Base-by-base conservation (phyloP, 768 basidiomycete genomes). In the Naganishia vishniacii region DNA sequence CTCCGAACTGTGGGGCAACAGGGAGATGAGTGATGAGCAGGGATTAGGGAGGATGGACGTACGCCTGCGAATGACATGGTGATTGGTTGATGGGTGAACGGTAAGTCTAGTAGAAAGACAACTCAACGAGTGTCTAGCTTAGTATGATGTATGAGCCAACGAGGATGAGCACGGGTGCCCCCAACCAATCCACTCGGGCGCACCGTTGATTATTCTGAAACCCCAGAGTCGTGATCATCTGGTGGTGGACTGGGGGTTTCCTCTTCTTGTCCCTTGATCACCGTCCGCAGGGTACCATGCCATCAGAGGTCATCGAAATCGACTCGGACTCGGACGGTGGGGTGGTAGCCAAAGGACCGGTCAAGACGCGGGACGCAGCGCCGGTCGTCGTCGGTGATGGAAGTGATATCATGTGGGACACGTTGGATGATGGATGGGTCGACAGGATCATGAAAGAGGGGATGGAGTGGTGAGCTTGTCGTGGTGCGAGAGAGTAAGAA, bases 341-440 rank as follows among this genome's bases (percentile, higher is more conserved):
- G 11, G 12, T 56, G n/a, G 20, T 12, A 9, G 37, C 34, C 20
- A 56, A n/a, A 18, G 42, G 42, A 6, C n/a, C n/a, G n/a, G n/a
- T n/a, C n/a, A n/a, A n/a, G n/a, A n/a, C n/a, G n/a, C 9, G n/a
- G 42, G 42, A 8, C 11, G 11, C 42, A n/a, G n/a, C 42, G 18
- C 11, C 18, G 42, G 42, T 44, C 9, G 42, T 44, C n/a, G 42
- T 44, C 18, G 42, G 42, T 5, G 53, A 37, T n/a, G 37, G 53
- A 20, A 56, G 37, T 56, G 53, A 56, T 41, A 56, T 56, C 26
- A 34, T 34, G 37, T 56, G 53, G 53, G 53, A 56, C 18, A 56
- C 53, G n/a, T 26, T 56, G 53, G 53, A 56, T 26, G 53, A 56
- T 26, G 53, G 53, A 23, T 56, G 53, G 53, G 31, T 56, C 23